Evolutionary conservation across 1,284 basidiomycete species (phyloP).

Genomic region (Papiliotrema terrestris): DNA sequence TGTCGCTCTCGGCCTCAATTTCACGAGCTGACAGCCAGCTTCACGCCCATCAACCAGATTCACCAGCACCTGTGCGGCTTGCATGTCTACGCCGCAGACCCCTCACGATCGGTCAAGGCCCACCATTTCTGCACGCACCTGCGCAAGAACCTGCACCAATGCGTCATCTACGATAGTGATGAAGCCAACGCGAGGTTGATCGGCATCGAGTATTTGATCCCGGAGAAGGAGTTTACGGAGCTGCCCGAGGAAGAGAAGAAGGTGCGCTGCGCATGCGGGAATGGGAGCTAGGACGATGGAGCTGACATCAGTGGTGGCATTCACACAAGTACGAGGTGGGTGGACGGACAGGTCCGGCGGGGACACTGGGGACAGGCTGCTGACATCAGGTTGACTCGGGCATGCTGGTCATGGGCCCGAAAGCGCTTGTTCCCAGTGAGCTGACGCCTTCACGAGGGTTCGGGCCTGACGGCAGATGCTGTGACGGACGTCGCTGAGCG

Average conservation of each 20-base stretch:
- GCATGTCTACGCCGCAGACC: slow-evolving; percentile 48
- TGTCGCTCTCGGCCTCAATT: not conserved
- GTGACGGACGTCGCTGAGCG: slow-evolving; percentile 52
- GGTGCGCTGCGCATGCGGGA: slow-evolving; percentile 5
- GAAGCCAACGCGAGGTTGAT: slow-evolving; percentile 41
- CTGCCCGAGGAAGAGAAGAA: slow-evolving; percentile 45
- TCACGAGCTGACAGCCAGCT: slow-evolving; percentile 31
- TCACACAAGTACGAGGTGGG: slow-evolving; percentile 45
- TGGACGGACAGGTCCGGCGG: too few relatives aligned
- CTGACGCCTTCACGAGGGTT: not conserved
- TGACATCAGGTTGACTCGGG: slow-evolving; percentile 53
- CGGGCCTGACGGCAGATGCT: slow-evolving; percentile 22
- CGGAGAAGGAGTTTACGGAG: slow-evolving; percentile 35
- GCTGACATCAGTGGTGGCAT: slow-evolving; percentile 34
- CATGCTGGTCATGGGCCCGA: slow-evolving; percentile 52
- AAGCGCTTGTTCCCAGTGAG: slow-evolving; percentile 50
- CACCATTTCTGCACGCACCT: slow-evolving; percentile 53
- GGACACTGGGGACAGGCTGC: not conserved
- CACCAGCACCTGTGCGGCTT: slow-evolving; percentile 56
- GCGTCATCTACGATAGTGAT: slow-evolving; percentile 48
- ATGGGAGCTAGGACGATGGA: not conserved
- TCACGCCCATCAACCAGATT: slow-evolving; percentile 53
- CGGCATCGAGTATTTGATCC: slow-evolving; percentile 50
- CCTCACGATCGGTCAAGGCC: slow-evolving; percentile 49
- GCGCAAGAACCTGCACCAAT: slow-evolving; percentile 37